These are phyloP conservation scores for Lentinula sp. DNA, from an alignment of 768 basidiomycete genomes.

Conservation along the genomic window DNA sequence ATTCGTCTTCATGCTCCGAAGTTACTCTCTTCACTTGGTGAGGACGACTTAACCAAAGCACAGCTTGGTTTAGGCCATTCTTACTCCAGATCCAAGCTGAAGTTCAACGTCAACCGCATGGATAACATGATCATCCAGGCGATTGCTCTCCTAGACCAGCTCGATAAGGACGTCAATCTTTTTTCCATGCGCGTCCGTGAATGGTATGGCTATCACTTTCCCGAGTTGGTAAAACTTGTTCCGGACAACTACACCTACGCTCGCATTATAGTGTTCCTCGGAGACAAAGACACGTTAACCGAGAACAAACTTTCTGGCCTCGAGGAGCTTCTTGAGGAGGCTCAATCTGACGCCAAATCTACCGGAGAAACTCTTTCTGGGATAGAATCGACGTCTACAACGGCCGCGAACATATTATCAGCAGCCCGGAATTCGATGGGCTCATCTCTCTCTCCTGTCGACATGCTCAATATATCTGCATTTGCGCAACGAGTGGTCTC, in stretches of 20 bases:
- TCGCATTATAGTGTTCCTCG: constrained; percentile 77
- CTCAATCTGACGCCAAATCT: constrained; percentile 22
- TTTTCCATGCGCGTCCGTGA: constrained; percentile 98
- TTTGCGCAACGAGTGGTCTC: constrained; percentile 90
- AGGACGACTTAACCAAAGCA: constrained; percentile 84
- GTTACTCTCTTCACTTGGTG: constrained; percentile 82
- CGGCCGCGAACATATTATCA: constrained; percentile 92
- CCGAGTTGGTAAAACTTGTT: constrained; percentile 89
- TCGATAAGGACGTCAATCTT: constrained; percentile 98
- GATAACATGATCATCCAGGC: constrained; percentile 99
- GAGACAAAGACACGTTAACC: constrained; percentile 75
- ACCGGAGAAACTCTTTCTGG: neutral
- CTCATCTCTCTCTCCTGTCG: constrained; percentile 82
- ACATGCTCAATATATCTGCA: constrained; percentile 91
- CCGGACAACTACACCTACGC: constrained; percentile 95
- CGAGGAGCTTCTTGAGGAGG: constrained; percentile 74
- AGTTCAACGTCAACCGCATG: constrained; percentile 93
- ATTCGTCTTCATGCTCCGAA: constrained; percentile 88
- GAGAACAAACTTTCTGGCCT: constrained; percentile 81
- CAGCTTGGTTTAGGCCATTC: constrained; percentile 97
- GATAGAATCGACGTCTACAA: constrained; percentile 32
- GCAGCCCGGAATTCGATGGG: constrained; percentile 95
- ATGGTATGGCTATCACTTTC: constrained; percentile 99
- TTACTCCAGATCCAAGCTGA: constrained; percentile 95
- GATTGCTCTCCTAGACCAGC: constrained; percentile 94